Evolutionary conservation across 345 rosid genomes (phyloP).

Genomic region (Sisymbrium irio): DNA sequence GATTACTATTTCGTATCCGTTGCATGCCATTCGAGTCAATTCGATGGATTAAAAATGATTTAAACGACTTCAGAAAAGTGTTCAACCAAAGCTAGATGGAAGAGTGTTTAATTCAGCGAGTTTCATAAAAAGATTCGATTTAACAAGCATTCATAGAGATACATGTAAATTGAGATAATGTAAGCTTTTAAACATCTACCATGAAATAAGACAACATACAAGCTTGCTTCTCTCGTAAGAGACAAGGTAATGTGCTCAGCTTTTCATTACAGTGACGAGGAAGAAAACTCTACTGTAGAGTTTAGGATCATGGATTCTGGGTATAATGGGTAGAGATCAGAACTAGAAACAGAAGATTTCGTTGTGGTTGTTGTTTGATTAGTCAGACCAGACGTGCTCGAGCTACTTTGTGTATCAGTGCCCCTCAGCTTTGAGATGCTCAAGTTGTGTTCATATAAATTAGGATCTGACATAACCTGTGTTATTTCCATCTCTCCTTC

Average conservation of each 20-base stretch:
- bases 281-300: not conserved
- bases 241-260: not conserved
- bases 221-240: too few species aligned
- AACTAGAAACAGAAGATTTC: not conserved
- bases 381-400: constrained; percentile 3
- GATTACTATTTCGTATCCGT: too few species aligned
- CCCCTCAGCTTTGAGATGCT: constrained; percentile 31
- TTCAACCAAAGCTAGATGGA: not conserved
- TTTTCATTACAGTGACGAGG: not conserved
- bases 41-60: not conserved
- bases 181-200: not conserved
- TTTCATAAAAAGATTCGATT: too few species aligned
- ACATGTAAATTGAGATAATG: not conserved
- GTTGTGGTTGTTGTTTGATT: not conserved
- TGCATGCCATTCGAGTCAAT: too few species aligned
- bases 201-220: too few species aligned
- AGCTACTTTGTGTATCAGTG: not conserved
- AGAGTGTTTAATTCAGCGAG: not conserved
- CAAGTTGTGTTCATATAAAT: constrained; percentile 23
- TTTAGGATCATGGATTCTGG: constrained; percentile 7
- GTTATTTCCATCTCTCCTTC: constrained; percentile 26
- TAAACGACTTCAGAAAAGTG: not conserved
- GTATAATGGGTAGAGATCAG: constrained; percentile 14
- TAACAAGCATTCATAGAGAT: too few species aligned
- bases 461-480: constrained; percentile 19